Evolutionary conservation across 805 yeast genomes (phyloP).

Genomic region (Zygosaccharomyces bisporus): DNA sequence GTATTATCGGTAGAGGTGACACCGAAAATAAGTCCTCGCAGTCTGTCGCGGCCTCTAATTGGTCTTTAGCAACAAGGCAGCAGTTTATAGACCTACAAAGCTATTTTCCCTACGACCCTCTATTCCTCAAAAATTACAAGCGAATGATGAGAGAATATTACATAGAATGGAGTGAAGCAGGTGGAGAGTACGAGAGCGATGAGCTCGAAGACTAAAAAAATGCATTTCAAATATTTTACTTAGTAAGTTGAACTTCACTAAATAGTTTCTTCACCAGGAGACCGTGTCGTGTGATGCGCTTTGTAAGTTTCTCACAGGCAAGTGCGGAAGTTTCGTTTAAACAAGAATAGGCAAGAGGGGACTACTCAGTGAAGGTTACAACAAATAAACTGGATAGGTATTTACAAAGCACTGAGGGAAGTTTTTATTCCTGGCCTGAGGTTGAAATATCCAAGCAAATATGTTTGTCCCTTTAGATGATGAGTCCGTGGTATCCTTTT

Average conservation of each 20-base stretch:
- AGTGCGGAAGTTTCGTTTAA: not conserved
- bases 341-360: not conserved
- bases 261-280: not conserved
- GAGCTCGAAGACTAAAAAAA: constrained; percentile 40
- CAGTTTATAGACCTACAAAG: constrained; percentile 87
- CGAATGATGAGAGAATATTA: constrained; percentile 51
- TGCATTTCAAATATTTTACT: not conserved
- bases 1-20: constrained; percentile 39
- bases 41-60: constrained; percentile 27
- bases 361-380: not conserved
- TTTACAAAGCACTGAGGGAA: not conserved
- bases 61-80: constrained; percentile 57
- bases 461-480: constrained; percentile 6
- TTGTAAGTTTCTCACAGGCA: not conserved
- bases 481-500: constrained; percentile 5
- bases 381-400: not conserved
- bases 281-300: not conserved
- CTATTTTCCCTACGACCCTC: constrained; percentile 95
- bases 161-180: constrained; percentile 82
- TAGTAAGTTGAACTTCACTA: not conserved
- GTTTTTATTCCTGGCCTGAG: not conserved
- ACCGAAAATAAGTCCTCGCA: constrained; percentile 18
- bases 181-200: constrained; percentile 52
- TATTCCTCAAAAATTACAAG: constrained; percentile 63
- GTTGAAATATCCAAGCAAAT: not conserved